Percentiles rank a stretch among this genome's conserved stretches.
phyloP scores from a whole-genome alignment of 495 filamentous ascomycete genomes.

The Lasiosphaeris hirsuta region DNA sequence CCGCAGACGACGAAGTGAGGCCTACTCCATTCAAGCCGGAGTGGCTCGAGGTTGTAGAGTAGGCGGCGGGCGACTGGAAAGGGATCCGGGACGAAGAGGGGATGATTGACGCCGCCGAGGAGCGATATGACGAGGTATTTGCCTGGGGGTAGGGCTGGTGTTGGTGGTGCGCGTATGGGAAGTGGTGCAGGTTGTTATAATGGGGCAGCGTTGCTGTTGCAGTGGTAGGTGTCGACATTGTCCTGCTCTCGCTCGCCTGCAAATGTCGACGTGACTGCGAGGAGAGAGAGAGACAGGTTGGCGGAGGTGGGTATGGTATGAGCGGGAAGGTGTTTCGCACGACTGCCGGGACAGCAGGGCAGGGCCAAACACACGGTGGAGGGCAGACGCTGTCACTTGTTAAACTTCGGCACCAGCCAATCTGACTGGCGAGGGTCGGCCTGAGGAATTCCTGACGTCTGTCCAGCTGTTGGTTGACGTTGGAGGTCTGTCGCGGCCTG shows the following conservation, averaged over 20 bases:
- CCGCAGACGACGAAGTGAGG: slow-evolving; percentile 27
- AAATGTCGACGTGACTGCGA: slow-evolving; percentile 17
- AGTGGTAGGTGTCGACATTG: slow-evolving; percentile 84
- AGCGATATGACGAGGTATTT: slow-evolving; percentile 48
- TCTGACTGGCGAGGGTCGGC: slow-evolving; percentile 12
- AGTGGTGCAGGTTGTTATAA: slow-evolving; percentile 55
- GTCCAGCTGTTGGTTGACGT: not conserved
- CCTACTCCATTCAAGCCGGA: slow-evolving; percentile 36
- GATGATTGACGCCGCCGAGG: slow-evolving; percentile 46
- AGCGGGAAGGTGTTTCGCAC: not conserved
- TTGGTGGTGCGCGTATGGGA: slow-evolving; percentile 65
- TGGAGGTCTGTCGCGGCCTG: no score
- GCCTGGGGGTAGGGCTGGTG: slow-evolving; percentile 45
- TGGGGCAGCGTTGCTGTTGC: slow-evolving; percentile 70
- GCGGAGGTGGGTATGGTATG: not conserved
- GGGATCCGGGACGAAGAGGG: slow-evolving; percentile 50
- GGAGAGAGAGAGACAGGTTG: not conserved
- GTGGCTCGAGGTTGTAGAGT: slow-evolving; percentile 33
- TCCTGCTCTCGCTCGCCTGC: slow-evolving; percentile 20
- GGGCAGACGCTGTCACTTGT: slow-evolving; percentile 18
- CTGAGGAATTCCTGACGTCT: slow-evolving; percentile 12
- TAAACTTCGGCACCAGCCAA: slow-evolving; percentile 16
- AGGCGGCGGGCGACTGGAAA: slow-evolving; percentile 36
- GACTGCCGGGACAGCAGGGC: slow-evolving; percentile 1
- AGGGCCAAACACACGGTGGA: slow-evolving; percentile 8